Base-by-base conservation (phyloP, 176 grass and related monocot species). In the Triticum turgidum region DNA sequence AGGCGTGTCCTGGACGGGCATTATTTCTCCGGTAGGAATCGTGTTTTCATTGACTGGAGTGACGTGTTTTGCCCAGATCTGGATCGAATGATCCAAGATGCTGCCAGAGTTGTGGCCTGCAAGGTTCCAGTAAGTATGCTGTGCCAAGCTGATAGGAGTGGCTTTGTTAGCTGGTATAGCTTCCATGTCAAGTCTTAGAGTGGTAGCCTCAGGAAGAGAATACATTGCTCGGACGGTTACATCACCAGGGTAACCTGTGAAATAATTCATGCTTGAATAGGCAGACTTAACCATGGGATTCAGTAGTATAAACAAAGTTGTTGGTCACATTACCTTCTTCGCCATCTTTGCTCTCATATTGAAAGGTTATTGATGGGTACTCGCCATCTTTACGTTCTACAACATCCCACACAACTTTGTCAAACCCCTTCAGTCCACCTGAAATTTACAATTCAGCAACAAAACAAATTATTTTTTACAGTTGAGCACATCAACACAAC, bases 41-140 rank as follows among this genome's bases (percentile, higher is more conserved):
- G 83, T 79, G 62, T 88, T 93, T 33, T 89, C 80, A 9, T 98
- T 88, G 14, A 93, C 88, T 30, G 91, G 96, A 76, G 96, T 98
- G 39, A 98, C 80, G 58, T 93, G 89, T 39, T 87, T 64, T 56
- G 83, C 91, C 88, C 73, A 93, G 32, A 98, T 98, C 67, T 93
- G 91, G 34, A 91, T 87, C 5, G 63, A 89, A 82, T 95, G 93
- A 56, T 92, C 86, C 32, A 95, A 89, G 44, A 85, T 89, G 45
- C 79, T 86, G 25, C 93, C 93, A 1, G 93, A 95, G 61, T 87
- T 82, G 77, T 98, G 96, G n/a, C 96, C 96, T n/a, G 96, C 89
- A 65, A 98, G 84, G 89, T 98, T 98, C 96, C 93, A 95, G 69
- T 98, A 98, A 15, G 96, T 98, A 90, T 95, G 91, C 52, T 98